Conservation (phyloP, 441 rosid genomes). For the Manihot esculenta region DNA sequence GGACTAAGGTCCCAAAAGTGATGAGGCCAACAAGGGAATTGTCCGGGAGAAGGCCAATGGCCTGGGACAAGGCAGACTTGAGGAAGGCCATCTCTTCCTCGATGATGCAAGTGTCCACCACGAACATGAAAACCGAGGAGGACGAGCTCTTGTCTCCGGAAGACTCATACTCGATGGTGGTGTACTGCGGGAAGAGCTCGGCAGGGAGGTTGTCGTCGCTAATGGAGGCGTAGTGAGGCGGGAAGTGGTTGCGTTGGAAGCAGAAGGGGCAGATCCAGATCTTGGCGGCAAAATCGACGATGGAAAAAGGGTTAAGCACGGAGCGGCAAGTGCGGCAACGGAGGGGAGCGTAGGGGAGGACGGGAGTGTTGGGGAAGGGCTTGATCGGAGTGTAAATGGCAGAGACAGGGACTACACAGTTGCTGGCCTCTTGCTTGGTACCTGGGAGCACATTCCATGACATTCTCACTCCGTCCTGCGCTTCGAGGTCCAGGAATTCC, state of each 20-base stretch:
- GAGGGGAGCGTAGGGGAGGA: conserved; percentile 78
- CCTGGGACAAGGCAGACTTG: conserved; percentile 75
- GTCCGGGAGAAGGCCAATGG: conserved; percentile 68
- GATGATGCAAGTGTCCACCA: conserved; percentile 76
- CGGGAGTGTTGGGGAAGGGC: conserved; percentile 49
- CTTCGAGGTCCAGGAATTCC: conserved; percentile 76
- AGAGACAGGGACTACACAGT: conserved; percentile 73
- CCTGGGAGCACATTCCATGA: conserved; percentile 89
- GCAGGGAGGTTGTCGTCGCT: conserved; percentile 72
- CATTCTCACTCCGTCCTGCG: conserved; percentile 82
- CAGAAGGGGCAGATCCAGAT: conserved; percentile 90
- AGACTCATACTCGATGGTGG: conserved; percentile 74
- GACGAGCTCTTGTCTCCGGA: conserved; percentile 37
- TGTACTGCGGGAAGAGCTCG: conserved; percentile 80
- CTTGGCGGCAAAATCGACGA: conserved; percentile 70
- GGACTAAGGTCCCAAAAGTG: conserved; percentile 69
- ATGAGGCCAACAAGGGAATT: conserved; percentile 72
- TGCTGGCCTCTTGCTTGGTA: conserved; percentile 56
- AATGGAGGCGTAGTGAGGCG: conserved; percentile 63
- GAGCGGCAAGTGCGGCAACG: conserved; percentile 87
- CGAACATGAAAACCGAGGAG: conserved; percentile 62
- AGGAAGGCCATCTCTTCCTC: conserved; percentile 80
- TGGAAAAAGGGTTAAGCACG: conserved; percentile 75
- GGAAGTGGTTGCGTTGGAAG: conserved; percentile 81
- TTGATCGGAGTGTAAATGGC: conserved; percentile 78